Percentiles rank a stretch among this genome's conserved stretches.
These are phyloP conservation scores for Cutaneotrichosporon sp. DNA, from an alignment of 1,284 basidiomycete genomes.

Conservation along the genomic window DNA sequence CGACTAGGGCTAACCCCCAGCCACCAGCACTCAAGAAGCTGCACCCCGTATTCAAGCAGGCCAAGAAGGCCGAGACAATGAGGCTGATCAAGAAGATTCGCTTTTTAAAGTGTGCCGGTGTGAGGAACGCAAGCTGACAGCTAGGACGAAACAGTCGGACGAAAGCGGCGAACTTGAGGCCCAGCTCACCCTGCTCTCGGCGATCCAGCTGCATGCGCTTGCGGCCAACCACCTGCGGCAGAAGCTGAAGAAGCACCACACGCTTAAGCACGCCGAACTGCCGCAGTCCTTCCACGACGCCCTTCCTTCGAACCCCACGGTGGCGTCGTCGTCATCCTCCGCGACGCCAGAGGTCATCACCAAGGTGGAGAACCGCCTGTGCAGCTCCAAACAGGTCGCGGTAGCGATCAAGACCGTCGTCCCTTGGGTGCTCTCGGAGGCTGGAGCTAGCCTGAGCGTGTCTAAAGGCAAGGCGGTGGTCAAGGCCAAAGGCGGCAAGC, in stretches of 20 bases:
- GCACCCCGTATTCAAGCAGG: slow-evolving; percentile 59
- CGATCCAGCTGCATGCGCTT: slow-evolving; percentile 58
- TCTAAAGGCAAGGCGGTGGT: slow-evolving; percentile 21
- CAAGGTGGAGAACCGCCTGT: slow-evolving; percentile 66
- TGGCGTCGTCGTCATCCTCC: slow-evolving; percentile 25
- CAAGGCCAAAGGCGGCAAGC: slow-evolving; percentile 11
- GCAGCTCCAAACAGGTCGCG: slow-evolving; percentile 70
- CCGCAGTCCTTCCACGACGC: slow-evolving; percentile 46
- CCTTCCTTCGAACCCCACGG: slow-evolving; percentile 14
- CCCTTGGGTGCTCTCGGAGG: slow-evolving; percentile 45
- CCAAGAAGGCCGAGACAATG: slow-evolving; percentile 74
- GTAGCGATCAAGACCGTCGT: slow-evolving; percentile 57
- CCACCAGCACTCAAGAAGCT: slow-evolving; percentile 44
- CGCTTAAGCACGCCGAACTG: slow-evolving; percentile 37
- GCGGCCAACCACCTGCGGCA: slow-evolving; percentile 60
- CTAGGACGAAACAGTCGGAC: slow-evolving; percentile 46
- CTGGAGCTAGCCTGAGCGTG: slow-evolving; percentile 36
- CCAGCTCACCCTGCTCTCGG: slow-evolving; percentile 67
- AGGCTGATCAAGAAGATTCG: slow-evolving; percentile 79
- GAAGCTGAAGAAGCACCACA: slow-evolving; percentile 68
- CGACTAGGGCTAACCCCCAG: too few species aligned
- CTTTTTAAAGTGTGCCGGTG: slow-evolving; percentile 54
- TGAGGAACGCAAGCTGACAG: background rate
- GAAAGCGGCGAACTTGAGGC: slow-evolving; percentile 56
- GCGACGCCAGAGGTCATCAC: slow-evolving; percentile 52